Percentiles rank a stretch among this genome's conserved stretches.
phyloP scores from a whole-genome alignment of 768 basidiomycete species.

The Xerocomus spinulosus region DNA sequence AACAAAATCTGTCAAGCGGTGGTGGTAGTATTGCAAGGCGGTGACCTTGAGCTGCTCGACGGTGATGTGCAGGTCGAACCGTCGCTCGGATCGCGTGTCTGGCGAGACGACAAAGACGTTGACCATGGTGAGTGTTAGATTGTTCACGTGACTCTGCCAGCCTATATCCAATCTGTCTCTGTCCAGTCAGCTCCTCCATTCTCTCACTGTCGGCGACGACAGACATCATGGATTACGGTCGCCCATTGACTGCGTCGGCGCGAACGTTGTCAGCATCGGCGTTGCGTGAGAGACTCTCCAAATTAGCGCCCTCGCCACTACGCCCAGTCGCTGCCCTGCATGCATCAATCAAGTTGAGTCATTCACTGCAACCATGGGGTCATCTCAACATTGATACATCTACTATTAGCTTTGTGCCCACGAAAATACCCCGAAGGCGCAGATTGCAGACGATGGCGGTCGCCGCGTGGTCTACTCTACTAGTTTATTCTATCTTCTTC shows the following conservation, averaged over 20 bases:
- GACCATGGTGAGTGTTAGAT: slow-evolving; percentile 32
- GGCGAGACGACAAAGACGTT: slow-evolving; percentile 79
- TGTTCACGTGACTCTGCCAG: slow-evolving; percentile 4
- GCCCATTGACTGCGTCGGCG: slow-evolving; percentile 34
- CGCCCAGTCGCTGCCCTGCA: slow-evolving; percentile 62
- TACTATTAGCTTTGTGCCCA: slow-evolving; percentile 68
- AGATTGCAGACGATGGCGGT: slow-evolving; percentile 88
- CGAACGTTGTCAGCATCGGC: slow-evolving; percentile 57
- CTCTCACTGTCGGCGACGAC: slow-evolving; percentile 6
- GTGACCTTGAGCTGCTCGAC: slow-evolving; percentile 79
- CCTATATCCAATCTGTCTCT: background rate
- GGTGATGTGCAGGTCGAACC: slow-evolving; percentile 70
- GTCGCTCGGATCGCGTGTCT: slow-evolving; percentile 87
- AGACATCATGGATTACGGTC: slow-evolving; percentile 31
- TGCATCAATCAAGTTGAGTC: slow-evolving; percentile 68
- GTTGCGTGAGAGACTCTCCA: slow-evolving; percentile 59
- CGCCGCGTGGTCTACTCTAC: slow-evolving; percentile 80
- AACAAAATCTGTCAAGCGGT: background rate
- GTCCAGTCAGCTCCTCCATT: no score
- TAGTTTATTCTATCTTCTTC: slow-evolving; percentile 57
- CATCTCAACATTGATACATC: slow-evolving; percentile 1
- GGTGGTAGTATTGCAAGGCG: slow-evolving; percentile 6
- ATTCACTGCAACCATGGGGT: background rate
- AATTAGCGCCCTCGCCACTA: slow-evolving; percentile 53
- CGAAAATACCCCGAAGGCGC: slow-evolving; percentile 79